Conservation (phyloP, 2,329 filamentous ascomycete genomes). For the Paracorniculantispora psalliotae region DNA sequence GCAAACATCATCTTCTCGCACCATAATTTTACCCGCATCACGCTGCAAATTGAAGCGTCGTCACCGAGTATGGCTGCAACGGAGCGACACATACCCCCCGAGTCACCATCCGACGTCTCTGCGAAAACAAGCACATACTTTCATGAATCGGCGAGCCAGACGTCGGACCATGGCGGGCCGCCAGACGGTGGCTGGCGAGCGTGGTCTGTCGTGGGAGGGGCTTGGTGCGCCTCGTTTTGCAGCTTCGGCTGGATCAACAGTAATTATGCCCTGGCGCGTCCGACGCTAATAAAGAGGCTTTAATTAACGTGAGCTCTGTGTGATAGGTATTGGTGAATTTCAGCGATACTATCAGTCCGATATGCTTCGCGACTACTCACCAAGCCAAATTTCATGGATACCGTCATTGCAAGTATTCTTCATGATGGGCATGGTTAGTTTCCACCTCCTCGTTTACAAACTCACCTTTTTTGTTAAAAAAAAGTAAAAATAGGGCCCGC, state of each 20-base stretch:
- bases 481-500: constrained; percentile 40
- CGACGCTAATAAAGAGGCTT: not conserved
- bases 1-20: no score
- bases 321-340: constrained; percentile 39
- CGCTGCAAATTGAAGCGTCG: no score
- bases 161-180: not conserved
- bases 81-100: no score
- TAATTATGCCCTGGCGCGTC: constrained; percentile 12
- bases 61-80: no score
- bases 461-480: not conserved
- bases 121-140: no score
- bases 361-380: constrained; percentile 38
- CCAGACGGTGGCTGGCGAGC: not conserved
- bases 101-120: no score
- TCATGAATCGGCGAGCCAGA: no score
- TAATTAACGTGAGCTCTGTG: not conserved
- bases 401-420: constrained; percentile 47
- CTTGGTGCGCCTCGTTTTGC: constrained; percentile 29
- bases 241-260: constrained; percentile 28
- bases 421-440: constrained; percentile 27
- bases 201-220: constrained; percentile 28
- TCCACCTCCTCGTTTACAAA: not conserved
- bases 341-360: constrained; percentile 47
- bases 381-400: constrained; percentile 52
- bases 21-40: no score